These are phyloP conservation scores for Cordyceps farinosa DNA, from an alignment of 2,329 filamentous ascomycete species.

Conservation along the genomic window DNA sequence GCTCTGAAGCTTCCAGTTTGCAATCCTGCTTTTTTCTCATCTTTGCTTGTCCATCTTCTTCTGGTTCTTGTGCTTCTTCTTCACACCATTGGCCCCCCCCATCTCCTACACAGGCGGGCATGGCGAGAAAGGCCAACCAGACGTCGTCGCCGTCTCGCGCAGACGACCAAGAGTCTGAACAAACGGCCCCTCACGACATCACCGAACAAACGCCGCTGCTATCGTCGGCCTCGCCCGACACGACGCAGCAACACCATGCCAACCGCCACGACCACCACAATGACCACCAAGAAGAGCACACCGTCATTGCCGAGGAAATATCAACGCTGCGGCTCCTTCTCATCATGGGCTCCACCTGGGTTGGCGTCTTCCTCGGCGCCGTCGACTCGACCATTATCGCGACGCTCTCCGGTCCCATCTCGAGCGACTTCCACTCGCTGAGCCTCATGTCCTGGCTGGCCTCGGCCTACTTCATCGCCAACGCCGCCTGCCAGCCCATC, in stretches of 20 bases:
- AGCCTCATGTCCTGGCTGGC: constrained; percentile 84
- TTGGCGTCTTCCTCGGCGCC: constrained; percentile 62
- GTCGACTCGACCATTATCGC: constrained; percentile 80
- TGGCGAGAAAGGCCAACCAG: background rate
- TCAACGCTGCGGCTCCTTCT: constrained; percentile 47
- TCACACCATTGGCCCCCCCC: too few relatives aligned
- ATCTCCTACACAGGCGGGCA: background rate
- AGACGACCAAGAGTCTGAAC: background rate
- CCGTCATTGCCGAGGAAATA: constrained; percentile 46
- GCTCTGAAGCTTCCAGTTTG: background rate
- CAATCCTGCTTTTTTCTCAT: background rate
- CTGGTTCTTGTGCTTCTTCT: background rate
- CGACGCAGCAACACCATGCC: background rate
- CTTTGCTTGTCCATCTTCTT: background rate
- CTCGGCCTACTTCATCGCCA: constrained; percentile 82
- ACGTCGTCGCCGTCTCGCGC: background rate
- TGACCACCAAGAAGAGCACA: constrained; percentile 18
- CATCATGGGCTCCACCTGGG: constrained; percentile 53
- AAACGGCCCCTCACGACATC: background rate
- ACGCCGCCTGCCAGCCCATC: constrained; percentile 80
- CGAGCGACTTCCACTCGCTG: constrained; percentile 76
- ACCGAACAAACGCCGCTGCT: constrained; percentile 8
- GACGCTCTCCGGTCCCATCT: constrained; percentile 79
- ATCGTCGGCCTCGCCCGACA: background rate
- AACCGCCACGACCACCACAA: background rate